These are phyloP conservation scores for Diplodia sapinea DNA, from an alignment of 2,329 filamentous ascomycete species.

Conservation along the genomic window DNA sequence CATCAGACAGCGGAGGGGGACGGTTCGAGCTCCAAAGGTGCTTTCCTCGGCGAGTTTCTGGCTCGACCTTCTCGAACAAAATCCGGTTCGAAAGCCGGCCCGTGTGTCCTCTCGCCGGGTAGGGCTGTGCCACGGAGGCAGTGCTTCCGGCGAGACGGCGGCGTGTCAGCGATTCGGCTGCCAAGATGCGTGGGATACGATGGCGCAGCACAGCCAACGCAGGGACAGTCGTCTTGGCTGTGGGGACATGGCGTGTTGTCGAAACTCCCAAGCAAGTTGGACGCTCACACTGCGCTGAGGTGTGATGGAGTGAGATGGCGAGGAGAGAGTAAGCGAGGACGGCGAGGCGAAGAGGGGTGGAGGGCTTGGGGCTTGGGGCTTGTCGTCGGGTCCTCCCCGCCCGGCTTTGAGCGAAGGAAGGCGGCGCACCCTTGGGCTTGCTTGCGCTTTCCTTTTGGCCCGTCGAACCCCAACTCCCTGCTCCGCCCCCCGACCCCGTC, in stretches of 20 bases:
- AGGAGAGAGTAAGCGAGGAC: neutral
- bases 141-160: constrained; percentile 13
- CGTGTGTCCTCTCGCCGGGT: neutral
- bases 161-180: constrained; percentile 6
- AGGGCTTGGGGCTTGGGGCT: too few species aligned
- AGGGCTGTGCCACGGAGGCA: neutral
- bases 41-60: neutral
- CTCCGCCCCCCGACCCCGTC: neutral
- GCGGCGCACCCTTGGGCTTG: neutral
- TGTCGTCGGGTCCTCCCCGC: constrained; percentile 8
- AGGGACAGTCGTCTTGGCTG: neutral
- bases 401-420: neutral
- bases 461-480: neutral
- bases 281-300: neutral
- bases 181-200: constrained; percentile 4
- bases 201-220: constrained; percentile 4
- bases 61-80: neutral
- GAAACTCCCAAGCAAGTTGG: neutral
- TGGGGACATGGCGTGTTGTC: neutral
- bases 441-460: neutral
- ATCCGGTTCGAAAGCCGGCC: neutral
- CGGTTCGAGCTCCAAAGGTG: neutral
- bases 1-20: neutral
- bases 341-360: neutral
- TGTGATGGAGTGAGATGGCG: neutral